phyloP scores from a whole-genome alignment of 2,329 filamentous ascomycete genomes.

The Neocatenulostroma microsporum region DNA sequence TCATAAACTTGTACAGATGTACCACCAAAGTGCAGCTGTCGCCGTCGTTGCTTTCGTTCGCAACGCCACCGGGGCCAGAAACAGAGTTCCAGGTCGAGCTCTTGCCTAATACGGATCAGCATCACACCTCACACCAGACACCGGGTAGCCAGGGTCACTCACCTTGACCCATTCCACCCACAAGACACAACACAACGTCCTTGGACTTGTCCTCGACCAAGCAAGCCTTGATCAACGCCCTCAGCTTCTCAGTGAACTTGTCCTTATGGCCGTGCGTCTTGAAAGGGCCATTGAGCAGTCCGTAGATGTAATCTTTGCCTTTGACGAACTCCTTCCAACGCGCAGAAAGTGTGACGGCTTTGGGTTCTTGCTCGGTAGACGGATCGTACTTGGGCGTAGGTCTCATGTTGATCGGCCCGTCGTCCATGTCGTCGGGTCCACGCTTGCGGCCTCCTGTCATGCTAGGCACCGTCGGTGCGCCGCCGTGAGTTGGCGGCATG shows the following conservation, averaged over 20 bases:
- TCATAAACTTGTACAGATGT: slow-evolving; percentile 10
- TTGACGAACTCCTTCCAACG: neutral
- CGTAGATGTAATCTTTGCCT: neutral
- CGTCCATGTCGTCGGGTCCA: neutral
- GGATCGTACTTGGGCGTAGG: neutral
- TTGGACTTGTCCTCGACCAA: too few species aligned
- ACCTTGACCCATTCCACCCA: neutral
- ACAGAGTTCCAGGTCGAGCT: slow-evolving; percentile 20
- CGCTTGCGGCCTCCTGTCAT: neutral
- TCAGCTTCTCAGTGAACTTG: too few species aligned
- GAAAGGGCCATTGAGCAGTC: too few species aligned
- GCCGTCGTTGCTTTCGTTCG: slow-evolving; percentile 16
- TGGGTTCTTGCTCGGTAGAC: neutral
- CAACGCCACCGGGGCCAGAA: slow-evolving; percentile 14
- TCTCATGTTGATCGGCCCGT: neutral
- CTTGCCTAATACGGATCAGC: slow-evolving; percentile 18
- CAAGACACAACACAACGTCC: neutral
- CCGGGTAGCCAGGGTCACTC: too few species aligned
- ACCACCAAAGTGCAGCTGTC: slow-evolving; percentile 15
- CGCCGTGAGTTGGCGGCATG: neutral
- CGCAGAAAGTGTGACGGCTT: neutral
- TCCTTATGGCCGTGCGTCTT: too few species aligned
- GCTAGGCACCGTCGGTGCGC: too few species aligned
- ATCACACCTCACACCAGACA: too few species aligned
- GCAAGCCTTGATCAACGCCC: neutral